phyloP scores from a whole-genome alignment of 208 protist genomes.

The Crithidia sp. region DNA sequence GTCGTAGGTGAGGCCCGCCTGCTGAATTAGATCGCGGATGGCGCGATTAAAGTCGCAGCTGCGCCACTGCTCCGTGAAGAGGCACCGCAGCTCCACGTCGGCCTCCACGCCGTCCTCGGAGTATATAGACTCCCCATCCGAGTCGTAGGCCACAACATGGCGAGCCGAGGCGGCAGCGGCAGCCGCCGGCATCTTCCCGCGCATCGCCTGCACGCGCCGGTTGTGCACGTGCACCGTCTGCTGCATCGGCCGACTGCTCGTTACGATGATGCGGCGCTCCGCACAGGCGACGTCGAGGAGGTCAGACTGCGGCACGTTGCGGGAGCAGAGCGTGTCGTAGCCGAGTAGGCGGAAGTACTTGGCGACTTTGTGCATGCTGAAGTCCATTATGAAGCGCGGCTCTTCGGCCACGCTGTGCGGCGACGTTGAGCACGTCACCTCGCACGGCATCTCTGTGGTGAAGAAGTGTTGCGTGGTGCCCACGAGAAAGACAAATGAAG shows the following conservation, averaged over 20 bases:
- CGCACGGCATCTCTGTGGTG: constrained; percentile 17
- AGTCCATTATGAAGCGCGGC: constrained; percentile 74
- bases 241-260: constrained; percentile 48
- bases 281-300: constrained; percentile 41
- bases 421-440: constrained; percentile 23
- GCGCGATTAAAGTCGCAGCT: constrained; percentile 40
- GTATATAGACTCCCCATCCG: constrained; percentile 77
- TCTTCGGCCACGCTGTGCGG: constrained; percentile 22
- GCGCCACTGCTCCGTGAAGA: constrained; percentile 53
- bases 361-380: constrained; percentile 73
- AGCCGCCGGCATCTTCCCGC: not conserved
- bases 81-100: constrained; percentile 35
- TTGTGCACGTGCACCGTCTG: constrained; percentile 54
- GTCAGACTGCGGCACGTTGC: constrained; percentile 37
- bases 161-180: not conserved
- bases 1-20: constrained; percentile 44
- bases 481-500: too few relatives aligned
- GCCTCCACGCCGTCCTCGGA: constrained; percentile 35
- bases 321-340: constrained; percentile 71
- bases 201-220: constrained; percentile 19
- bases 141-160: constrained; percentile 72
- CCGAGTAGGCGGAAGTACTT: constrained; percentile 81
- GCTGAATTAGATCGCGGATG: constrained; percentile 55
- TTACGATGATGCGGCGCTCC: constrained; percentile 53
- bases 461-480: too few relatives aligned